Conservation (phyloP, 2,329 filamentous ascomycete species). For the Thelonectria blattea region DNA sequence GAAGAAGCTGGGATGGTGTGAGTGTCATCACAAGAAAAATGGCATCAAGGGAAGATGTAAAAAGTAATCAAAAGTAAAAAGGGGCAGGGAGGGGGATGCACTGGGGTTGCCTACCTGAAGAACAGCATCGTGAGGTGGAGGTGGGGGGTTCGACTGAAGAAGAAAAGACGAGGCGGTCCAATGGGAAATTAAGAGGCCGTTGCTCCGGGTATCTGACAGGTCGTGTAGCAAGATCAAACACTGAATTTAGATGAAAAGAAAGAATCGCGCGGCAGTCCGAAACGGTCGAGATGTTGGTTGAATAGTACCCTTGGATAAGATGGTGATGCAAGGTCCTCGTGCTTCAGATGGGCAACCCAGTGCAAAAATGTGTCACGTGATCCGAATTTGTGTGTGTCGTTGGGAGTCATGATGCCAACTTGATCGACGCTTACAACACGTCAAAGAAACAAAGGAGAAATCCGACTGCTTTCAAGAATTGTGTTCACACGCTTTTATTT, state of each 20-base stretch:
- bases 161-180: constrained; percentile 3
- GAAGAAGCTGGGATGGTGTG: constrained; percentile 77
- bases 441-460: background rate
- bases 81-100: too few species aligned
- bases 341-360: background rate
- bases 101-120: constrained; percentile 46
- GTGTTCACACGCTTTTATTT: too few species aligned
- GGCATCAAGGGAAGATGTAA: too few species aligned
- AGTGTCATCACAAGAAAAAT: background rate
- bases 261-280: background rate
- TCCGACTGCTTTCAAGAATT: too few species aligned
- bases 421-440: background rate
- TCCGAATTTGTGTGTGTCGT: background rate
- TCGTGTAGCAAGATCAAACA: background rate
- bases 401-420: background rate
- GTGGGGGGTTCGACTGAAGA: background rate
- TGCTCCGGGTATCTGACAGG: background rate
- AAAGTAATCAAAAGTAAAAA: too few species aligned
- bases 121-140: constrained; percentile 49
- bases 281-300: background rate
- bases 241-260: background rate
- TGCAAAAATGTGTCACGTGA: background rate
- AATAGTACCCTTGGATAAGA: background rate
- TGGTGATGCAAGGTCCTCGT: background rate
- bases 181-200: background rate